These are phyloP conservation scores for Rosa multiflora DNA, from an alignment of 306 rosid genomes.

Conservation along the genomic window DNA sequence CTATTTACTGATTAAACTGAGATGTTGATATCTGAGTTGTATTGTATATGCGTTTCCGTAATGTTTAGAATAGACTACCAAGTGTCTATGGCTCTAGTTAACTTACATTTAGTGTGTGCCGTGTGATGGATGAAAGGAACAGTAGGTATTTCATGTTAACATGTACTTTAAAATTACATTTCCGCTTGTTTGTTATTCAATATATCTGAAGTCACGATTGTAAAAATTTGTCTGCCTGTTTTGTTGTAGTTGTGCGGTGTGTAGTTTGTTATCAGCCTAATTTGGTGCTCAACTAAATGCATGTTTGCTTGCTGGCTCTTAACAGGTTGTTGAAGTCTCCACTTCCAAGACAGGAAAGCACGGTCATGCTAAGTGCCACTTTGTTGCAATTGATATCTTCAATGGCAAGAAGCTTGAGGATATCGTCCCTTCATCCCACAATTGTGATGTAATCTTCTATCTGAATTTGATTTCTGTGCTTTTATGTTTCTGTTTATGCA, in stretches of 20 bases:
- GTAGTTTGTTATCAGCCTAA: background rate
- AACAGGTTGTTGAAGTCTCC: constrained; percentile 65
- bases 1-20: background rate
- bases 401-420: constrained; percentile 77
- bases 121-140: background rate
- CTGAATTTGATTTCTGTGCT: background rate
- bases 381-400: constrained; percentile 68
- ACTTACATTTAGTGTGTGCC: background rate
- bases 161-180: background rate
- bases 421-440: constrained; percentile 75
- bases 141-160: background rate
- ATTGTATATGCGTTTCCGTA: background rate
- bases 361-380: constrained; percentile 79
- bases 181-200: background rate
- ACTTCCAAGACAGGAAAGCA: constrained; percentile 77
- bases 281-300: background rate
- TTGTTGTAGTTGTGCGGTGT: background rate
- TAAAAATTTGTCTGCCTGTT: background rate
- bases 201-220: background rate
- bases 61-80: background rate
- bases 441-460: constrained; percentile 52
- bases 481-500: background rate
- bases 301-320: background rate
- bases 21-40: background rate
- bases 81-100: background rate